Base-by-base conservation (phyloP, 805 yeast genomes). In the Ogataea pini region DNA sequence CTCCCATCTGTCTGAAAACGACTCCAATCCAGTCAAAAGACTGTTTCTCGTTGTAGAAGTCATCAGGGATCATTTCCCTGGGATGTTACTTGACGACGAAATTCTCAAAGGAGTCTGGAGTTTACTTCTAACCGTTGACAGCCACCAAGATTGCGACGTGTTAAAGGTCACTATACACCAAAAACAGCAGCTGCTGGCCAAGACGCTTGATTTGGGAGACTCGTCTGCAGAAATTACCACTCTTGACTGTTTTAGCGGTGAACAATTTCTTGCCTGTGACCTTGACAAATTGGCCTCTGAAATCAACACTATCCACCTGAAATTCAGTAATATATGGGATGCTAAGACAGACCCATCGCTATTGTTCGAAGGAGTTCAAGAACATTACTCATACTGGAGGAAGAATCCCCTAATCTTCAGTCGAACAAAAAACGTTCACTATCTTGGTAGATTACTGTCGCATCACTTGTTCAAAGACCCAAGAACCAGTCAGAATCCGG, bases 321-420 rank as follows among this genome's bases (percentile, higher is more conserved):
- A 76, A 44, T 87, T 86, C 59, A 82, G 80, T 64, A 67, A 67
- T 16, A 60, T 67, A 2, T 92, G 97, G 97, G 83, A 87, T 47
- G 90, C 96, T 3, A 77, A 84, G 51, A 67, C 72, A 12, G 98
- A 92, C 68, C 81, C 85, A 49, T 85, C 96, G 0, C 72, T 91
- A 48, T 72, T 90, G 32, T 81, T 85, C 52, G 82, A 79, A 47
- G 69, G 72, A 56, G 72, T 67, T 59, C 80, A 51, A 68, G 79
- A 46, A 58, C 79, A 48, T 16, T 74, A 71, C 48, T 51, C 61
- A 22, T 72, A 77, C 52, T 76, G 75, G 68, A 73, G 74, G 49
- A 73, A 71, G 49, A 89, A 89, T 58, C 96, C 97, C 2, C 73
- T 91, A 42, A 78, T 89, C 6, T 89, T 89, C 71, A 85, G 86